These are phyloP conservation scores for Sclerotinia minor DNA, from an alignment of 2,329 filamentous ascomycete genomes.

Conservation along the genomic window DNA sequence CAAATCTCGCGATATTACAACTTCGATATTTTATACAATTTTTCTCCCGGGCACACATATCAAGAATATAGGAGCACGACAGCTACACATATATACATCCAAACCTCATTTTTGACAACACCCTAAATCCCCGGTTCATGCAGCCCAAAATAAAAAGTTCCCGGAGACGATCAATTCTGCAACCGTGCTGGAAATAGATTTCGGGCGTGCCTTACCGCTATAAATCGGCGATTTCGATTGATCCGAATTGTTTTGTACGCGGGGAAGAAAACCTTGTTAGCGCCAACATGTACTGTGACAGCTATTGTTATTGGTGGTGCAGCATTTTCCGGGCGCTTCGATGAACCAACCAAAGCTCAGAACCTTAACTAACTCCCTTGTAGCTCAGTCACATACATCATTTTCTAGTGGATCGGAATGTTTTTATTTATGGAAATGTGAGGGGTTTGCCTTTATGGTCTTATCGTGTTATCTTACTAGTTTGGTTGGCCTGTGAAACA, in stretches of 20 bases:
- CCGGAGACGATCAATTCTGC: conserved; percentile 14
- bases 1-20: conserved; percentile 12
- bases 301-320: conserved; percentile 19
- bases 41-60: conserved; percentile 6
- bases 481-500: conserved; percentile 20
- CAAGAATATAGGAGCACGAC: conserved; percentile 16
- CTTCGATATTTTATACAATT: conserved; percentile 13
- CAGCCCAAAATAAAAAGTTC: conserved; percentile 24
- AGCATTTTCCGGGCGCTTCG: conserved; percentile 12
- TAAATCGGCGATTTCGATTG: conserved; percentile 11
- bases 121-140: conserved; percentile 13
- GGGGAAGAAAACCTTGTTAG: conserved; percentile 24
- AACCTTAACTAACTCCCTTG: background rate
- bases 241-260: conserved; percentile 22
- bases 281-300: conserved; percentile 25
- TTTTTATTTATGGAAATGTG: conserved; percentile 18
- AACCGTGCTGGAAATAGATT: conserved; percentile 24
- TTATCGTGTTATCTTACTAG: conserved; percentile 14
- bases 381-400: background rate
- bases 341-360: conserved; percentile 21
- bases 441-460: conserved; percentile 17
- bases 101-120: conserved; percentile 1
- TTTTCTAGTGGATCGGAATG: conserved; percentile 19
- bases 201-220: conserved; percentile 5
- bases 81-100: conserved; percentile 25